phyloP scores from a whole-genome alignment of 352 stramenopile genomes.

The Pythium dissotocum region DNA sequence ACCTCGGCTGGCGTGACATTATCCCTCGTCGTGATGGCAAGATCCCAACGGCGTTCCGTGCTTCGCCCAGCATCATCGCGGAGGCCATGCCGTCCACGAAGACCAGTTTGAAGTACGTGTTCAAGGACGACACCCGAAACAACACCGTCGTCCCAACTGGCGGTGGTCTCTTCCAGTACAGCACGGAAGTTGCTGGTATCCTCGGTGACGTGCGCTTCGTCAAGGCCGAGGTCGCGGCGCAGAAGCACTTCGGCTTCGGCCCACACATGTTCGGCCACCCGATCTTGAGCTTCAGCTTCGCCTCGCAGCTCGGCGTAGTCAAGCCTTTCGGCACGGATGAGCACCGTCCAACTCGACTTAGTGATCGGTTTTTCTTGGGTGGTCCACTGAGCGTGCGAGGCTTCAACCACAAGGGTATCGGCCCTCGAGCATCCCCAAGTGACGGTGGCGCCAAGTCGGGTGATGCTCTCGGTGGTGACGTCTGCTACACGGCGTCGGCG shows the following conservation, averaged over 20 bases:
- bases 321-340: slow-evolving; percentile 81
- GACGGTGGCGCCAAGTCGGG: slow-evolving; percentile 83
- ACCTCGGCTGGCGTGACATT: slow-evolving; percentile 86
- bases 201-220: slow-evolving; percentile 89
- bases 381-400: slow-evolving; percentile 88
- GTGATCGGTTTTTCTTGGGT: slow-evolving; percentile 91
- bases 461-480: slow-evolving; percentile 87
- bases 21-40: slow-evolving; percentile 82
- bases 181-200: slow-evolving; percentile 85
- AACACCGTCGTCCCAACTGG: slow-evolving; percentile 82
- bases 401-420: slow-evolving; percentile 91
- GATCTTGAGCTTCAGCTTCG: slow-evolving; percentile 82
- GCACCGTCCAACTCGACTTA: slow-evolving; percentile 83
- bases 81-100: slow-evolving; percentile 90
- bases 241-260: slow-evolving; percentile 79
- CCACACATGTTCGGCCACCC: slow-evolving; percentile 65
- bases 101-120: slow-evolving; percentile 92
- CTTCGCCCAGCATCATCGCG: slow-evolving; percentile 89
- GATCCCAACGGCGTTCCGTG: slow-evolving; percentile 87
- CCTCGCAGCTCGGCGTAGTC: slow-evolving; percentile 71
- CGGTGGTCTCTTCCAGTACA: slow-evolving; percentile 90
- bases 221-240: slow-evolving; percentile 81
- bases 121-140: slow-evolving; percentile 89
- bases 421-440: slow-evolving; percentile 81
- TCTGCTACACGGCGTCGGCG: slow-evolving; percentile 86